A percentile compares a stretch with the other conserved stretches of the same genome.
Conservation (phyloP, 176 grass and related monocot species). For the Typha latifolia region DNA sequence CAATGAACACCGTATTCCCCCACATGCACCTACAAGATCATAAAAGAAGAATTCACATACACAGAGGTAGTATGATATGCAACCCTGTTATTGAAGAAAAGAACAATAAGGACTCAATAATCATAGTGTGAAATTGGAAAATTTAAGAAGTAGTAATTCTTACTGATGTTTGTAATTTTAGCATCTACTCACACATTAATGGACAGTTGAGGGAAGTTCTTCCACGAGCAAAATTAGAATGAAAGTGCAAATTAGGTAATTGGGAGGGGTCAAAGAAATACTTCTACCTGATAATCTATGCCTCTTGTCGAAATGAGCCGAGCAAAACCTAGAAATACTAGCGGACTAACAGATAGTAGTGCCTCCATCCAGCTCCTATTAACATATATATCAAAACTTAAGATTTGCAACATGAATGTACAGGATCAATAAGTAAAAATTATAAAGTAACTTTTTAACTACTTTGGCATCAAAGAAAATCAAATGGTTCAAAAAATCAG, state of each 20-base stretch:
- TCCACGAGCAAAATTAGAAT: not conserved
- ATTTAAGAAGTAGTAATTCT: too few species aligned
- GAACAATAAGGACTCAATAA: too few species aligned
- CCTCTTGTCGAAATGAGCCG: conserved; percentile 75
- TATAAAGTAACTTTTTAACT: not conserved
- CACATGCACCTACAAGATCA: conserved; percentile 67
- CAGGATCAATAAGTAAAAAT: not conserved
- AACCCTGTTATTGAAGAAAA: too few species aligned
- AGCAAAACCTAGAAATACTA: conserved; percentile 79
- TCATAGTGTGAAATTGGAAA: too few species aligned
- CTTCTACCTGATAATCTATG: conserved; percentile 87
- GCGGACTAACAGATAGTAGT: conserved; percentile 60
- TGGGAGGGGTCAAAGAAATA: conserved; percentile 13
- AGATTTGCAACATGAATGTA: conserved; percentile 19
- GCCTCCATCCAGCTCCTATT: conserved; percentile 51
- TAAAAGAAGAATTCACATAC: too few species aligned
- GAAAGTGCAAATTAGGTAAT: conserved; percentile 13
- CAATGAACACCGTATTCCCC: conserved; percentile 96
- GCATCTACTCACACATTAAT: too few species aligned
- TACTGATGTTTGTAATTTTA: too few species aligned
- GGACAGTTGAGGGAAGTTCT: too few species aligned
- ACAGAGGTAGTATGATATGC: too few species aligned
- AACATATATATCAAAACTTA: conserved; percentile 27
- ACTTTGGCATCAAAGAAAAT: not conserved
- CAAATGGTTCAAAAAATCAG: not conserved